Evolutionary conservation across 1,139 yeast species (phyloP).

Genomic region (Candida pseudocylindracea): DNA sequence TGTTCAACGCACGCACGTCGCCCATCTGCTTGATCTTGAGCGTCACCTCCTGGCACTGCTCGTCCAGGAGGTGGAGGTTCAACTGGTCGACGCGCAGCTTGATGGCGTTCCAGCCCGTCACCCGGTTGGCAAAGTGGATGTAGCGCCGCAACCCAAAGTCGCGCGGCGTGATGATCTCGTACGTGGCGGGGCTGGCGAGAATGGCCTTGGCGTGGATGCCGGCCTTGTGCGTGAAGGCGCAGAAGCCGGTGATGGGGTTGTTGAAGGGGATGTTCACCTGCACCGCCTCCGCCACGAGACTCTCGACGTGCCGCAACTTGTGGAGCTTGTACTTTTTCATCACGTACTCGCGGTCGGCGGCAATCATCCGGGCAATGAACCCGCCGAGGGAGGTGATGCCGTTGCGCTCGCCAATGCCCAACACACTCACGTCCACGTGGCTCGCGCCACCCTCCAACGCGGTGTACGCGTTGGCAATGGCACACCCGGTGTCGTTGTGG

Average conservation of each 20-base stretch:
- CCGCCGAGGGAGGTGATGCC: conserved; percentile 98
- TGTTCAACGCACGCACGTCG: conserved; percentile 82
- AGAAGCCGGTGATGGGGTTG: conserved; percentile 97
- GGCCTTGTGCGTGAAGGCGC: conserved; percentile 98
- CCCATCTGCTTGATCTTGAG: conserved; percentile 83
- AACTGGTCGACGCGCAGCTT: conserved; percentile 95
- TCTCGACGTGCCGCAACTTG: conserved; percentile 89
- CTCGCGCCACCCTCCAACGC: conserved; percentile 97
- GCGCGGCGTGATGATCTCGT: conserved; percentile 84
- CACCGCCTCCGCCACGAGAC: conserved; percentile 90
- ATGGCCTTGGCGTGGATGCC: conserved; percentile 99
- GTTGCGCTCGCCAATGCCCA: conserved; percentile 97
- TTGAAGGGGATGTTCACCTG: conserved; percentile 95
- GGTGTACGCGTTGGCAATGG: conserved; percentile 95
- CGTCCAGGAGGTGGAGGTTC: conserved; percentile 75
- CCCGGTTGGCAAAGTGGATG: conserved; percentile 91
- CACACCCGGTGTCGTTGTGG: conserved; percentile 98
- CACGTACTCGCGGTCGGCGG: conserved; percentile 94
- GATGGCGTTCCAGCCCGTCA: conserved; percentile 98
- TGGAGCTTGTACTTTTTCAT: conserved; percentile 87
- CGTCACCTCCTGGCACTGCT: conserved; percentile 89
- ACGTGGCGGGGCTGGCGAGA: conserved; percentile 93
- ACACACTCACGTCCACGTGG: conserved; percentile 82
- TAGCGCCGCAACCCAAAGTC: conserved; percentile 92
- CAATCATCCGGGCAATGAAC: conserved; percentile 97